These are phyloP conservation scores for Nemania sp. DNA, from an alignment of 2,329 filamentous ascomycete genomes.

Conservation along the genomic window DNA sequence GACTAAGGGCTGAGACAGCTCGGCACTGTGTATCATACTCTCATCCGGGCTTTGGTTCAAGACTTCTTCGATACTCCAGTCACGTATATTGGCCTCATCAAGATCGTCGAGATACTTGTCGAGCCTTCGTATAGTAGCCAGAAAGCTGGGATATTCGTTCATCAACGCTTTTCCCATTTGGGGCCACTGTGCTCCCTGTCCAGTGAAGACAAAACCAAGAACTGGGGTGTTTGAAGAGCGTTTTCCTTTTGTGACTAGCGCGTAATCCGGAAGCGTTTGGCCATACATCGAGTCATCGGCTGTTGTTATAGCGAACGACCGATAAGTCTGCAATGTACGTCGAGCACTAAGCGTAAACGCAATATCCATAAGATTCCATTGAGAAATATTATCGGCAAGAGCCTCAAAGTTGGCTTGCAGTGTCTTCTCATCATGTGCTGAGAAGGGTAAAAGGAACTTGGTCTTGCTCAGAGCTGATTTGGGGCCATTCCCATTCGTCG, in stretches of 20 bases:
- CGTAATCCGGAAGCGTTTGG: too few species aligned
- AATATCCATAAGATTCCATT: background rate
- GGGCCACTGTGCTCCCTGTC: conserved; percentile 13
- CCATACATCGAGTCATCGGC: too few species aligned
- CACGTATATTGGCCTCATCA: background rate
- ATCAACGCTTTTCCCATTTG: conserved; percentile 7
- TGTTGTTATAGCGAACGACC: too few species aligned
- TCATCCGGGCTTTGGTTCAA: conserved; percentile 7
- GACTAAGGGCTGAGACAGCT: conserved; percentile 26
- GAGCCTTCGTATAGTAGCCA: conserved; percentile 1
- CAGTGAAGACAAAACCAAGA: conserved; percentile 12
- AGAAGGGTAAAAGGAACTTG: conserved; percentile 1
- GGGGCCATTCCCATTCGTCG: background rate
- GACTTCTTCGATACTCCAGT: conserved; percentile 11
- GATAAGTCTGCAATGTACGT: background rate
- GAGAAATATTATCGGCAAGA: background rate
- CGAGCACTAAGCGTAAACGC: conserved; percentile 3
- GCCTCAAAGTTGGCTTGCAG: background rate
- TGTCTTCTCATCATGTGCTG: conserved; percentile 11
- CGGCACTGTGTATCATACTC: conserved; percentile 19
- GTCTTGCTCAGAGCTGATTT: background rate
- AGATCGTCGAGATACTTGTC: conserved; percentile 9
- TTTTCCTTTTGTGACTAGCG: too few species aligned
- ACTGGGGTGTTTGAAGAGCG: background rate
- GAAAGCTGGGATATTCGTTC: background rate